Evolutionary conservation across 345 rosid species (phyloP).

Genomic region (Ailanthus altissimus): DNA sequence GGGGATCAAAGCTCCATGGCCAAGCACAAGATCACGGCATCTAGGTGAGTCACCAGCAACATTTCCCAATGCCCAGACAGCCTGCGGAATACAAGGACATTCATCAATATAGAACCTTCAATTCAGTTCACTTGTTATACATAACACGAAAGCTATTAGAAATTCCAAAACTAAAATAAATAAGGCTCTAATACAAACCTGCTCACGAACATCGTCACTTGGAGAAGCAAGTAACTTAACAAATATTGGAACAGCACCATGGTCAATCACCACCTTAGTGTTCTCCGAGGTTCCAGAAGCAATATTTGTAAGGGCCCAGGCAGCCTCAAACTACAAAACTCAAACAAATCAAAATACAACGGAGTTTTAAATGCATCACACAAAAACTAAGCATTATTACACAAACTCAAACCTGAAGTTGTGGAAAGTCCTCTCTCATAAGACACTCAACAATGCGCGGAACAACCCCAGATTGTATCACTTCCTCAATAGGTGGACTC

Average conservation of each 20-base stretch:
- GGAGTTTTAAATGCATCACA: not conserved
- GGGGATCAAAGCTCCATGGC: constrained; percentile 67
- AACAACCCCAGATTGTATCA: constrained; percentile 74
- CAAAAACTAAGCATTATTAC: not conserved
- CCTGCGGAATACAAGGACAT: constrained; percentile 38
- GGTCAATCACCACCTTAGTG: constrained; percentile 83
- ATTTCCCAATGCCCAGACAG: constrained; percentile 95
- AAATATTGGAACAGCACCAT: constrained; percentile 79
- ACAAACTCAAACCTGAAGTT: constrained; percentile 63
- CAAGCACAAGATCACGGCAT: constrained; percentile 88
- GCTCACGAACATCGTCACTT: constrained; percentile 90
- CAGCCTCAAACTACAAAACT: constrained; percentile 74
- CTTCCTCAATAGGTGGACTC: constrained; percentile 86
- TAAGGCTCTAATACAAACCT: constrained; percentile 44
- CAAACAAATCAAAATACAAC: not conserved
- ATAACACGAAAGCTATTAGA: not conserved
- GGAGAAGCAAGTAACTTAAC: constrained; percentile 77
- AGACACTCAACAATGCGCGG: constrained; percentile 94
- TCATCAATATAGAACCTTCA: not conserved
- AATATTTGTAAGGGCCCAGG: constrained; percentile 93
- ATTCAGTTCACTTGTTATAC: not conserved
- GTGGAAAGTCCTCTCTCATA: constrained; percentile 65
- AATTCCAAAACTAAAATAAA: not conserved
- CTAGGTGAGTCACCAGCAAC: constrained; percentile 93
- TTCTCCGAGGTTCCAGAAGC: constrained; percentile 93